Evolutionary conservation across 2,329 filamentous ascomycete genomes (phyloP).

Genomic region (Bimuria novae-zelandiae): DNA sequence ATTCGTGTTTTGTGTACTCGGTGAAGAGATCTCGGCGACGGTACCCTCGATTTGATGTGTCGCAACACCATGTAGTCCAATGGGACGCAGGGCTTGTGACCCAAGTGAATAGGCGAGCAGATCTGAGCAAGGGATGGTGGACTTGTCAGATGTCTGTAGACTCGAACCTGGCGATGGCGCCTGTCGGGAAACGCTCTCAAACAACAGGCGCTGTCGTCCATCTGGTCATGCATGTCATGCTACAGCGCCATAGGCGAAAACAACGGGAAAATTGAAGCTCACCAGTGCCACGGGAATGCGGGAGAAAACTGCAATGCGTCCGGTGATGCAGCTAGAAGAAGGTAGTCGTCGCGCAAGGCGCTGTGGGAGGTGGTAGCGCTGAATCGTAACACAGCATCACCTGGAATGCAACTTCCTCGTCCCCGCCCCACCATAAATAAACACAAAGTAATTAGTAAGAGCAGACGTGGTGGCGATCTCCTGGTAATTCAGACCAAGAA

Average conservation of each 20-base stretch:
- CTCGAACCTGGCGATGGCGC: conserved; percentile 21
- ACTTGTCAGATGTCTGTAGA: conserved; percentile 36
- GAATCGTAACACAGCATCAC: conserved; percentile 32
- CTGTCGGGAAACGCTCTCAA: conserved; percentile 37
- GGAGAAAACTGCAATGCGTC: conserved; percentile 33
- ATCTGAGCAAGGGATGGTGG: conserved; percentile 37
- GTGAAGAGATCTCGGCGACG: conserved; percentile 29
- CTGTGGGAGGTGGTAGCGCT: conserved; percentile 29
- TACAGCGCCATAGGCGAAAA: conserved; percentile 21
- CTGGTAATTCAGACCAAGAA: no score
- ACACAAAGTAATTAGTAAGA: conserved; percentile 19
- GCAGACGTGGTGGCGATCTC: no score
- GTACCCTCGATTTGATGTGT: conserved; percentile 19
- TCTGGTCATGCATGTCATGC: conserved; percentile 32
- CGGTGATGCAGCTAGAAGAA: conserved; percentile 35
- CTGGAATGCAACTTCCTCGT: conserved; percentile 39
- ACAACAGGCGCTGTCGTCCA: conserved; percentile 22
- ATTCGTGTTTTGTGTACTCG: conserved; percentile 32
- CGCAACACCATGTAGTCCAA: conserved; percentile 28
- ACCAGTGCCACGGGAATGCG: conserved; percentile 26
- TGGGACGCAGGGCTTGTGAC: conserved; percentile 20
- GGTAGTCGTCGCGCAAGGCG: conserved; percentile 35
- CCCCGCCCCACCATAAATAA: conserved; percentile 19
- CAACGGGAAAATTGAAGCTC: conserved; percentile 19
- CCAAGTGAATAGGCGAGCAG: conserved; percentile 32